phyloP scores from a whole-genome alignment of 345 rosid genomes.

The Arabidopsis arenosa region DNA sequence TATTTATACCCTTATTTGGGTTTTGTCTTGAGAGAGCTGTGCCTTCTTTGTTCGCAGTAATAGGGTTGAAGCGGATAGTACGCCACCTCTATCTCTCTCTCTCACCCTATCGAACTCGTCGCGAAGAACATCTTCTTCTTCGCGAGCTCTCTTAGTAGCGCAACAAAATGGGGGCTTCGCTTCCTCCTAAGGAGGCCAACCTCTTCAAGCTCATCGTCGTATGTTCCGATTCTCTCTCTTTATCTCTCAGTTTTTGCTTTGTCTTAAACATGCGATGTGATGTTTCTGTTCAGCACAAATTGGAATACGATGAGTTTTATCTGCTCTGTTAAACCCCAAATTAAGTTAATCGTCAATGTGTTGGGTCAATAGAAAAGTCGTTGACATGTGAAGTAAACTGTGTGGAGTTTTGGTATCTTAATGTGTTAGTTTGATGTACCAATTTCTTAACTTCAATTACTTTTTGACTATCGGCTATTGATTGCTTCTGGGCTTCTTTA shows the following conservation, averaged over 20 bases:
- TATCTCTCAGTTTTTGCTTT: conserved; percentile 18
- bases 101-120: conserved; percentile 17
- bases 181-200: conserved; percentile 99
- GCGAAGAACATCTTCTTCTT: conserved; percentile 26
- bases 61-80: conserved; percentile 81
- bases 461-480: not conserved
- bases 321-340: conserved; percentile 39
- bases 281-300: not conserved
- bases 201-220: conserved; percentile 99
- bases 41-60: conserved; percentile 47
- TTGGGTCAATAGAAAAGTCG: conserved; percentile 25
- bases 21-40: conserved; percentile 14
- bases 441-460: conserved; percentile 19
- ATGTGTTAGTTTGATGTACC: conserved; percentile 4
- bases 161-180: conserved; percentile 82
- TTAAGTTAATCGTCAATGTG: conserved; percentile 29
- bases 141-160: conserved; percentile 37
- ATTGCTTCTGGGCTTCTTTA: conserved; percentile 27
- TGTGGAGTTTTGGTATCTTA: not conserved
- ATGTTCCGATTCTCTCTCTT: conserved; percentile 50
- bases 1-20: conserved; percentile 35
- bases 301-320: conserved; percentile 1
- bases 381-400: conserved; percentile 19
- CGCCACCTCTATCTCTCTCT: conserved; percentile 54
- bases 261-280: conserved; percentile 9